Evolutionary conservation across 331 rosid genomes (phyloP).

Genomic region (Arachis monticola): DNA sequence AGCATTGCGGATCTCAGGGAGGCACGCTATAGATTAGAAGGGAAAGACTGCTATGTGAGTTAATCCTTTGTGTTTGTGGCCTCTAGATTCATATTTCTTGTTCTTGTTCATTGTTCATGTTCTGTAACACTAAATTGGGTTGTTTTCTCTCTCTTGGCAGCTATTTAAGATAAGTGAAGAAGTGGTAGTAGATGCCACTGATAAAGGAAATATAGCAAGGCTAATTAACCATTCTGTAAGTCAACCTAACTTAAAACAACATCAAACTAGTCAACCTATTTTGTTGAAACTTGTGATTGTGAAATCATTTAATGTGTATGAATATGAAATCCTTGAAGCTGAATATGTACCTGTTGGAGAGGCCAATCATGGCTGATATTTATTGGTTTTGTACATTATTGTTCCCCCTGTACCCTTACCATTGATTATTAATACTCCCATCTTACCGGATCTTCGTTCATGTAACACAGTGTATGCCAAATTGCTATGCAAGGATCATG

Average conservation of each 20-base stretch:
- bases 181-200: constrained; percentile 90
- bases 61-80: constrained; percentile 11
- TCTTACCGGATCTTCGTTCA: constrained; percentile 29
- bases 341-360: neutral
- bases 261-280: neutral
- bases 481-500: constrained; percentile 95
- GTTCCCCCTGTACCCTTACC: neutral
- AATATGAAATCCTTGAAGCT: constrained; percentile 2
- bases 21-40: constrained; percentile 72
- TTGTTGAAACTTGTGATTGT: constrained; percentile 14
- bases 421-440: neutral
- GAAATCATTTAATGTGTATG: constrained; percentile 3
- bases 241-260: constrained; percentile 28
- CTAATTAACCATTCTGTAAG: constrained; percentile 92
- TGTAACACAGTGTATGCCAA: constrained; percentile 79
- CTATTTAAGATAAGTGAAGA: constrained; percentile 93
- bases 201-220: constrained; percentile 93
- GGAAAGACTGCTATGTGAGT: constrained; percentile 96
- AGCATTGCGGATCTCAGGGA: constrained; percentile 84
- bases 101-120: constrained; percentile 10
- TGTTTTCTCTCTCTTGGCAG: constrained; percentile 48
- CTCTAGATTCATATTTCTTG: constrained; percentile 3
- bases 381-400: constrained; percentile 12
- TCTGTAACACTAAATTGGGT: constrained; percentile 22
- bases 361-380: constrained; percentile 3